phyloP scores from a whole-genome alignment of 2,329 filamentous ascomycete genomes.

The Pseudocercospora fijiensis region DNA sequence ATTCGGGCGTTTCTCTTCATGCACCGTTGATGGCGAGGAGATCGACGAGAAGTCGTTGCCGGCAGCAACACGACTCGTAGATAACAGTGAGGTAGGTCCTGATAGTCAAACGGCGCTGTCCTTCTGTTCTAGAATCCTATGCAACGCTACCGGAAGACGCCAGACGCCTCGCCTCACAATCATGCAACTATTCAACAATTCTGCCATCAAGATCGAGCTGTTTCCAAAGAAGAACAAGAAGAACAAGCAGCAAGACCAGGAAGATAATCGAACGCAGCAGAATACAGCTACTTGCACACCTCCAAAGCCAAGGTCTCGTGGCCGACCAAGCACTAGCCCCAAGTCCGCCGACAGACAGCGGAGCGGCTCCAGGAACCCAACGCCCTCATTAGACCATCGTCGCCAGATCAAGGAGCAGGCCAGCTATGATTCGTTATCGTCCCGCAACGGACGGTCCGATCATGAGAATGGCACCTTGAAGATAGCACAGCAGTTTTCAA shows the following conservation, averaged over 20 bases:
- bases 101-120: slow-evolving; percentile 2
- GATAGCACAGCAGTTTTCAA: neutral
- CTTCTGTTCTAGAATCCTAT: neutral
- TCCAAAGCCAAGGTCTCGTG: neutral
- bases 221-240: slow-evolving; percentile 17
- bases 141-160: neutral
- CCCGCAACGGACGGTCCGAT: neutral
- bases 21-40: neutral
- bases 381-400: neutral
- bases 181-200: slow-evolving; percentile 19
- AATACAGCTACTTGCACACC: neutral
- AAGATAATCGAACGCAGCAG: neutral
- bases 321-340: neutral
- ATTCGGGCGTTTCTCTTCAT: slow-evolving; percentile 1
- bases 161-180: neutral
- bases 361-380: neutral
- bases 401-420: neutral
- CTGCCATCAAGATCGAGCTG: slow-evolving; percentile 18
- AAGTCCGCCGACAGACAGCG: neutral
- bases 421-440: neutral
- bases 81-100: slow-evolving; percentile 6
- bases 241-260: slow-evolving; percentile 6
- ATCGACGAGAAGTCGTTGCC: neutral
- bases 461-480: neutral
- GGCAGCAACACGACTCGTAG: slow-evolving; percentile 5